Evolutionary conservation across 148 eudicot species (phyloP).

Genomic region (Linanthus parryae): DNA sequence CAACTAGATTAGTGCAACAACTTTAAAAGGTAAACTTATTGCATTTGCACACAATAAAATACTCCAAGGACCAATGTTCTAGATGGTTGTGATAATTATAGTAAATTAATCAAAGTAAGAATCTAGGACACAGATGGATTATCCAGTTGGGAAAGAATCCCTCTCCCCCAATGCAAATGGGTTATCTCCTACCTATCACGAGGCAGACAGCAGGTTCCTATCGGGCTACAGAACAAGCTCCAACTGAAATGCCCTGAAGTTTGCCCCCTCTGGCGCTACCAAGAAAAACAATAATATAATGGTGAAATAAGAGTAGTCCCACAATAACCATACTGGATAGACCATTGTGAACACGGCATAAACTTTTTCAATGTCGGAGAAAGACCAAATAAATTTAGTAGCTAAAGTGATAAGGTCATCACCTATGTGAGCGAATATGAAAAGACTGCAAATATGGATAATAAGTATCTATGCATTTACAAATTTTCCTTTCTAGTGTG

Average conservation of each 20-base stretch:
- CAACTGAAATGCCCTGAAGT: slow-evolving; percentile 39
- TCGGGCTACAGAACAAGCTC: slow-evolving; percentile 35
- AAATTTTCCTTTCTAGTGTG: too few species aligned
- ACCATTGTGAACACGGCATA: background rate
- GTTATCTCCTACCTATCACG: slow-evolving; percentile 47
- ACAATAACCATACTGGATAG: slow-evolving; percentile 9
- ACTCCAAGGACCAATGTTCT: slow-evolving; percentile 7
- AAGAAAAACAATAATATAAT: slow-evolving; percentile 30
- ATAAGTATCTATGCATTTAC: too few species aligned
- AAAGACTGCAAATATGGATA: too few species aligned
- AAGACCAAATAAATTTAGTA: background rate
- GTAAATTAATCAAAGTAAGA: too few species aligned
- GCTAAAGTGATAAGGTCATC: background rate
- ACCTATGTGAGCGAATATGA: background rate
- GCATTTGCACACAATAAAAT: slow-evolving; percentile 1
- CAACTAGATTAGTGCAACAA: slow-evolving; percentile 2
- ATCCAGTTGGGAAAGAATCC: slow-evolving; percentile 12
- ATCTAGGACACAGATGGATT: slow-evolving; percentile 9
- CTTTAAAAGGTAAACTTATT: background rate
- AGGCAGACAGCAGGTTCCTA: slow-evolving; percentile 71
- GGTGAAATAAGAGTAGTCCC: slow-evolving; percentile 18
- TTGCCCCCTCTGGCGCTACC: slow-evolving; percentile 33
- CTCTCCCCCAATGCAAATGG: slow-evolving; percentile 18
- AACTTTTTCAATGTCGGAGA: background rate
- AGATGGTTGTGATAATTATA: too few species aligned